Percentiles rank a stretch among this genome's conserved stretches.
phyloP scores from a whole-genome alignment of 139 green algal genomes.

The Ettlia oleoabundans region DNA sequence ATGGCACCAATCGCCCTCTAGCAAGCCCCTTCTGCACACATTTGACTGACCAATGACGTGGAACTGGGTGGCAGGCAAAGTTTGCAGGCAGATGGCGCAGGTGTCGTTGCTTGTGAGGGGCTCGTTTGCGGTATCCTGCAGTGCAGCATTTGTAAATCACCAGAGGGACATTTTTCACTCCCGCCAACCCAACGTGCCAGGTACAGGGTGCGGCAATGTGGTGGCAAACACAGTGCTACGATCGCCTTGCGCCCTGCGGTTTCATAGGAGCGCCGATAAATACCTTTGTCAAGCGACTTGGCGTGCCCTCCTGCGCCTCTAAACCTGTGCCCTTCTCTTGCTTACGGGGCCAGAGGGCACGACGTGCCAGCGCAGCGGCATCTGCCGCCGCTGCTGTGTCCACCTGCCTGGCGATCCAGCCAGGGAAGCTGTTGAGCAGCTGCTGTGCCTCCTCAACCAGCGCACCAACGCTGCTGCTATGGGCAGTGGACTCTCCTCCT shows the following conservation, averaged over 20 bases:
- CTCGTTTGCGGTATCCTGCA: background rate
- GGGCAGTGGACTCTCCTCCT: too few relatives aligned
- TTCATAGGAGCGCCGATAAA: too few relatives aligned
- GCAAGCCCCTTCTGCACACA: too few relatives aligned
- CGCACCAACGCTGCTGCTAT: background rate
- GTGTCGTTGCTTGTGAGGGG: background rate
- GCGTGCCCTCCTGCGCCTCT: too few relatives aligned
- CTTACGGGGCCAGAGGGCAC: background rate
- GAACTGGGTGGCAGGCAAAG: background rate
- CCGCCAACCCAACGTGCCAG: too few relatives aligned
- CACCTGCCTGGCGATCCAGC: background rate
- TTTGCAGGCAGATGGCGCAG: slow-evolving; percentile 2
- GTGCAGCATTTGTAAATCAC: too few relatives aligned
- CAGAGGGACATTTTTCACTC: too few relatives aligned
- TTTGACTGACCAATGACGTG: slow-evolving; percentile 7
- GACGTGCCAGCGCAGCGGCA: background rate
- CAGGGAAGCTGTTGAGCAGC: background rate
- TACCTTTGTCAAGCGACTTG: too few relatives aligned
- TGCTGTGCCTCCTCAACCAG: background rate
- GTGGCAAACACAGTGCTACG: too few relatives aligned
- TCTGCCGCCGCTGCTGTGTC: background rate
- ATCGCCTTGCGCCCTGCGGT: too few relatives aligned
- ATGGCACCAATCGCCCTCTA: too few relatives aligned
- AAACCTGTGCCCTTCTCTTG: background rate
- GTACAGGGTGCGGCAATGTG: too few relatives aligned